A percentile compares a stretch with the other conserved stretches of the same genome.
These are phyloP conservation scores for Raphidocelis subcapitata DNA, from an alignment of 139 green algal genomes.

Conservation along the genomic window DNA sequence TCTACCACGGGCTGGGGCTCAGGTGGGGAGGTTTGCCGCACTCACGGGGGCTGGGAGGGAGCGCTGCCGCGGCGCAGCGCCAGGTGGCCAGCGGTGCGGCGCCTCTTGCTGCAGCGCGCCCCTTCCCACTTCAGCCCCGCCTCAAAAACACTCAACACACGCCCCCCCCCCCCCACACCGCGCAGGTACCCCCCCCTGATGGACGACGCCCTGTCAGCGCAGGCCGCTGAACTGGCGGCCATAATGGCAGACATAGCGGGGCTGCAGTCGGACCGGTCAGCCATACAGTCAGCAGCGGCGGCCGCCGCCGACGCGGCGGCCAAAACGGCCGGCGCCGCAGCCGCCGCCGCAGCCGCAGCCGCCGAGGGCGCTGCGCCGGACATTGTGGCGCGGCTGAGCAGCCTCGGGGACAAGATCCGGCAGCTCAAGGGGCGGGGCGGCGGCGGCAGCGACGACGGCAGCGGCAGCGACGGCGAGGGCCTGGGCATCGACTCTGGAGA, in stretches of 20 bases:
- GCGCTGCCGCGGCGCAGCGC: background rate
- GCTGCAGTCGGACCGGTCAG: slow-evolving; percentile 18
- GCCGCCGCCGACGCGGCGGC: background rate
- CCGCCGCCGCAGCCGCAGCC: background rate
- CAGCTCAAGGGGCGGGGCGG: slow-evolving; percentile 33
- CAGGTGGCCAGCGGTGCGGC: no score
- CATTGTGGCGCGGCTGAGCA: slow-evolving; percentile 16
- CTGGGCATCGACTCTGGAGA: slow-evolving; percentile 17
- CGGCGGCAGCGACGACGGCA: background rate
- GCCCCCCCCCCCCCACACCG: no score
- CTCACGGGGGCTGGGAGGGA: background rate
- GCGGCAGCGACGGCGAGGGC: slow-evolving; percentile 3
- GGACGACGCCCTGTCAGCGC: slow-evolving; percentile 74
- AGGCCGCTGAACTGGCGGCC: slow-evolving; percentile 67
- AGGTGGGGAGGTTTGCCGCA: slow-evolving; percentile 45
- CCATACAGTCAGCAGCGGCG: slow-evolving; percentile 17
- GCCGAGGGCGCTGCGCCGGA: slow-evolving; percentile 20
- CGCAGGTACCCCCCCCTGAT: slow-evolving; percentile 84
- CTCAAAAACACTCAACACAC: no score
- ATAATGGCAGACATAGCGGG: slow-evolving; percentile 79
- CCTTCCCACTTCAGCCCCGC: no score
- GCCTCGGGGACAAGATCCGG: slow-evolving; percentile 32
- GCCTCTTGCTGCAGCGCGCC: no score
- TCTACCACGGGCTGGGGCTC: slow-evolving; percentile 87
- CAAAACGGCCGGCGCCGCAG: background rate